Percentiles rank a stretch among this genome's conserved stretches.
Evolutionary conservation across 2,329 filamentous ascomycete species (phyloP).

Genomic region (Phialophora expanda): DNA sequence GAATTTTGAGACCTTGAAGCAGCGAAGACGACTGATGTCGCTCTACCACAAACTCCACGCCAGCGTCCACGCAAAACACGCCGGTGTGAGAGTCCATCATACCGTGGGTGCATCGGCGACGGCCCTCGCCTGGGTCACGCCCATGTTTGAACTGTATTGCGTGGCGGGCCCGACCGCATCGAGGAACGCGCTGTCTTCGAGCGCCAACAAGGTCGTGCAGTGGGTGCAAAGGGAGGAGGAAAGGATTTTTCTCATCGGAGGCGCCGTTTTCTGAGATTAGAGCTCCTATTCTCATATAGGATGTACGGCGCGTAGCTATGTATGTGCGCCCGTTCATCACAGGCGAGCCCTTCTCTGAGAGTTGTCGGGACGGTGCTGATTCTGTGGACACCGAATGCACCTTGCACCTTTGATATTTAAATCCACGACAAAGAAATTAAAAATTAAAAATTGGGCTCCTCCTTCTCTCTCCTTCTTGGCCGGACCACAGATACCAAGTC

Average conservation of each 20-base stretch:
- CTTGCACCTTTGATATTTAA: no score
- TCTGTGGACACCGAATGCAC: no score
- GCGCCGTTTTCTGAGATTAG: conserved; percentile 74
- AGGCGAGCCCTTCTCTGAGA: background rate
- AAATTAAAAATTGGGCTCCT: no score
- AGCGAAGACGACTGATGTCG: conserved; percentile 67
- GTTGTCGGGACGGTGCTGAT: no score
- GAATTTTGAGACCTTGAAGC: conserved; percentile 57
- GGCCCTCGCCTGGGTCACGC: conserved; percentile 87
- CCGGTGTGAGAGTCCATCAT: conserved; percentile 85
- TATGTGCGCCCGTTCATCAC: background rate
- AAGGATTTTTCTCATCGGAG: conserved; percentile 92
- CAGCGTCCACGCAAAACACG: conserved; percentile 80
- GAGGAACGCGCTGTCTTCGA: conserved; percentile 73
- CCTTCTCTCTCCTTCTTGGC: no score
- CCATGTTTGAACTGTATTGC: conserved; percentile 91
- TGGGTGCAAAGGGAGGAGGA: conserved; percentile 94
- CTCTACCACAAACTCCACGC: conserved; percentile 85
- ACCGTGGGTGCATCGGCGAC: conserved; percentile 71
- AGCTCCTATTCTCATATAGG: no score
- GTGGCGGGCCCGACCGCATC: conserved; percentile 76
- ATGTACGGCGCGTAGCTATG: background rate
- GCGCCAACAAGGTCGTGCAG: conserved; percentile 85
- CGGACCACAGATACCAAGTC: no score
- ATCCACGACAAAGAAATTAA: no score